A percentile compares a stretch with the other conserved stretches of the same genome.
Conservation (phyloP, 1,284 basidiomycete genomes). For the Tilletia caries region DNA sequence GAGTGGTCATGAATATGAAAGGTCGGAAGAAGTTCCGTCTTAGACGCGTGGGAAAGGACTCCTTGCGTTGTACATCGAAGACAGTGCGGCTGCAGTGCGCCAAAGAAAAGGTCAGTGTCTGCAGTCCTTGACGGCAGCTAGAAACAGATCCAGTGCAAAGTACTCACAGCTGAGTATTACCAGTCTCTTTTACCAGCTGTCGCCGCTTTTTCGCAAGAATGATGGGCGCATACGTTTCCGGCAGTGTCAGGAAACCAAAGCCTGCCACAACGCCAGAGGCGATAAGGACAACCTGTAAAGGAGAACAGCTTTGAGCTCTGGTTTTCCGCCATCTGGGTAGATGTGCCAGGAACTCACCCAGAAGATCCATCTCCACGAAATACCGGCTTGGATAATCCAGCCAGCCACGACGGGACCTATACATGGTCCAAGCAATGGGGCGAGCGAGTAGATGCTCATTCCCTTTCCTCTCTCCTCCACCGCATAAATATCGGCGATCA, state of each 20-base stretch:
- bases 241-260: constrained; percentile 35
- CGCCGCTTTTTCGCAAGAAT: constrained; percentile 49
- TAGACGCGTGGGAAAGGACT: constrained; percentile 48
- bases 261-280: constrained; percentile 23
- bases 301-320: not conserved
- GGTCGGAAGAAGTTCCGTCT: constrained; percentile 57
- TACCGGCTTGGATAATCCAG: constrained; percentile 63
- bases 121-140: not conserved
- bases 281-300: constrained; percentile 2
- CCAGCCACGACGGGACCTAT: constrained; percentile 56
- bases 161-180: constrained; percentile 29
- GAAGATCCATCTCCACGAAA: constrained; percentile 57
- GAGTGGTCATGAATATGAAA: constrained; percentile 57
- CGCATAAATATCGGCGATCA: constrained; percentile 69
- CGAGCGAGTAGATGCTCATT: constrained; percentile 60
- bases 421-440: constrained; percentile 49
- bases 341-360: constrained; percentile 33
- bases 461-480: constrained; percentile 57
- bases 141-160: not conserved
- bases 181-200: constrained; percentile 58
- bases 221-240: constrained; percentile 53
- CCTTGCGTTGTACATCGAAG: constrained; percentile 37
- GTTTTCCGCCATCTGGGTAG: too few relatives aligned
- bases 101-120: too few relatives aligned
- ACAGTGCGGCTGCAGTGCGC: constrained; percentile 22